Conservation (phyloP, 75 land plant genomes). For the Pinus albicaulis region DNA sequence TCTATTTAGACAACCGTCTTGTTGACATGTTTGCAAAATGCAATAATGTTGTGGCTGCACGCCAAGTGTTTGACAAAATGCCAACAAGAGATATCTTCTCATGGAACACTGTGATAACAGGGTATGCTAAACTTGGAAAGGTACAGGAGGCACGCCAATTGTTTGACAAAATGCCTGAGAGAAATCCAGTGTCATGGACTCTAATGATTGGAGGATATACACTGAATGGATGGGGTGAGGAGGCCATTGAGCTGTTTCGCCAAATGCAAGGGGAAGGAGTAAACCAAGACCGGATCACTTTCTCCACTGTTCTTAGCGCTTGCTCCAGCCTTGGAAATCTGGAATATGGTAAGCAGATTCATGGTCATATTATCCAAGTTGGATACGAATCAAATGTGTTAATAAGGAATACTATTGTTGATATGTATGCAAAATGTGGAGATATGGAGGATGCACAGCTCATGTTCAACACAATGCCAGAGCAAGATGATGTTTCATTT, state of each 20-base stretch:
- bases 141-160: too few relatives aligned
- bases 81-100: conserved; percentile 33
- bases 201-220: conserved; percentile 46
- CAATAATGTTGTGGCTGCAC: conserved; percentile 15
- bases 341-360: conserved; percentile 49
- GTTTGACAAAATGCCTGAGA: conserved; percentile 7
- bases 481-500: neutral
- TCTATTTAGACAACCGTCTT: conserved; percentile 25
- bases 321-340: conserved; percentile 21
- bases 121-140: conserved; percentile 12
- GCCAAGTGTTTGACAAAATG: conserved; percentile 43
- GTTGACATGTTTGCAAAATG: conserved; percentile 23
- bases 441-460: neutral
- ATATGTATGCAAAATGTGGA: conserved; percentile 6
- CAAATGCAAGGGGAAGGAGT: conserved; percentile 34
- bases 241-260: conserved; percentile 34
- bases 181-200: conserved; percentile 28
- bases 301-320: conserved; percentile 41
- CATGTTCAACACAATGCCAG: conserved; percentile 6
- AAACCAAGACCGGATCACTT: conserved; percentile 35
- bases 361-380: conserved; percentile 28
- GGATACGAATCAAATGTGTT: neutral
- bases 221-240: neutral
- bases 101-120: conserved; percentile 50
- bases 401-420: neutral